Evolutionary conservation across 164 flowering plant species (phyloP).

Genomic region (Nymphaea colorata): DNA sequence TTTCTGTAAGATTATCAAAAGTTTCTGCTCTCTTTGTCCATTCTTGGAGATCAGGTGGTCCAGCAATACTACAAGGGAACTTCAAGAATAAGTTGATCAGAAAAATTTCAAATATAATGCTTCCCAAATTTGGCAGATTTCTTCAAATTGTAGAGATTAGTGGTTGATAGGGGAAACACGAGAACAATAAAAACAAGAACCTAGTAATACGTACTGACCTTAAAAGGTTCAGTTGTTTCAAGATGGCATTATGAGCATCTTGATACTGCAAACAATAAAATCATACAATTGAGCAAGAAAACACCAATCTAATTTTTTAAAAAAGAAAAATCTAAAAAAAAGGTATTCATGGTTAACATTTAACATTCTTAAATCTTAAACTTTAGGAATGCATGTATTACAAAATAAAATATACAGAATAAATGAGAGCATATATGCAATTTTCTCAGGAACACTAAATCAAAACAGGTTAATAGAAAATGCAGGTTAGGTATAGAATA

Average conservation of each 20-base stretch:
- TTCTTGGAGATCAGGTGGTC: constrained; percentile 58
- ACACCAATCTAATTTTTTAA: too few relatives aligned
- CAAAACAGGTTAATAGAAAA: neutral
- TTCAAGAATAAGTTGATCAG: neutral
- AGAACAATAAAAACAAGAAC: neutral
- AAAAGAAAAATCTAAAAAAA: too few relatives aligned
- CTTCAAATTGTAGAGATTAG: constrained; percentile 1
- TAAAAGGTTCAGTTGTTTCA: constrained; percentile 53
- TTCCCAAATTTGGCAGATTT: neutral
- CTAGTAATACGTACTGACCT: constrained; percentile 25
- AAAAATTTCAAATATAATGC: neutral
- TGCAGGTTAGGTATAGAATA: neutral
- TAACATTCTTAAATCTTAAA: neutral
- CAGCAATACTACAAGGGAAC: constrained; percentile 50
- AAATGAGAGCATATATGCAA: neutral
- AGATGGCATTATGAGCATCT: constrained; percentile 78
- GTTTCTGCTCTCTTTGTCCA: constrained; percentile 88
- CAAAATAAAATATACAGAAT: too few relatives aligned
- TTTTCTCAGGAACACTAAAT: constrained; percentile 1
- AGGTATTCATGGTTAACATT: neutral
- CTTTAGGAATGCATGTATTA: too few relatives aligned
- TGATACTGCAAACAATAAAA: constrained; percentile 50
- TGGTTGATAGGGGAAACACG: neutral
- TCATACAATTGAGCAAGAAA: neutral
- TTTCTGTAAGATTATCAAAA: constrained; percentile 58